Base-by-base conservation (phyloP, 140 eudicot species). In the Erigeron philadelphicus region DNA sequence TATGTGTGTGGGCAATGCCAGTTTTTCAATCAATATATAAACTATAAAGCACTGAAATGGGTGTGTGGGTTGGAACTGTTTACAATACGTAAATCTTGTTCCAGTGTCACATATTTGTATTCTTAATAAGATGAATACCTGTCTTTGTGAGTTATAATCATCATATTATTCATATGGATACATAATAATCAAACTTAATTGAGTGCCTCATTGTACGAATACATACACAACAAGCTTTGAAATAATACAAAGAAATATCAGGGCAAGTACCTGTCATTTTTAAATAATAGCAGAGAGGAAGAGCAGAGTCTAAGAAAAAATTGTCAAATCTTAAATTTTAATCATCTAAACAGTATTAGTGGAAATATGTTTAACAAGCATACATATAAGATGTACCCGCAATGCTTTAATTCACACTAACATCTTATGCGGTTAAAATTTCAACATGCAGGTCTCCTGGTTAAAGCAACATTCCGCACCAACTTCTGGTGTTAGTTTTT, bases 401-500 rank as follows among this genome's bases (percentile, higher is more conserved):
- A 9, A 61, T 47, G 60, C 12, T 23, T 65, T 35, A 42, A 8
- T 49, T 13, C 44, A 46, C 17, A 54, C 13, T 66, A 49, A 58
- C 5, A 13, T 60, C 59, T 40, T 64, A 54, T 31, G 25, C 44
- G 44, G 49, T 64, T 61, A 65, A 75, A 1, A 12, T 72, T 25
- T 56, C 46, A 59, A 61, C 55, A 62, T 44, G 47, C 84, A 89
- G 96, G 90, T 79, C 76, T 90, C 97, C 68, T 90, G 97, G 97
- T 68, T 81, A 76, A 93, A 87, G 80, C 96, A 93, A 75, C 98
- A 93, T 79, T 86, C 96, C 65, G 98, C 98, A 41, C 98, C 98
- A 49, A 89, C 96, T 41, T 87, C 96, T 74, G 98, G 95, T 66
- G 83, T 93, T 74, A 83, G 96, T 67, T 93, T 93, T 76, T 93